Conservation (phyloP, 2,329 filamentous ascomycete species). For the Fusarium staphyleae region DNA sequence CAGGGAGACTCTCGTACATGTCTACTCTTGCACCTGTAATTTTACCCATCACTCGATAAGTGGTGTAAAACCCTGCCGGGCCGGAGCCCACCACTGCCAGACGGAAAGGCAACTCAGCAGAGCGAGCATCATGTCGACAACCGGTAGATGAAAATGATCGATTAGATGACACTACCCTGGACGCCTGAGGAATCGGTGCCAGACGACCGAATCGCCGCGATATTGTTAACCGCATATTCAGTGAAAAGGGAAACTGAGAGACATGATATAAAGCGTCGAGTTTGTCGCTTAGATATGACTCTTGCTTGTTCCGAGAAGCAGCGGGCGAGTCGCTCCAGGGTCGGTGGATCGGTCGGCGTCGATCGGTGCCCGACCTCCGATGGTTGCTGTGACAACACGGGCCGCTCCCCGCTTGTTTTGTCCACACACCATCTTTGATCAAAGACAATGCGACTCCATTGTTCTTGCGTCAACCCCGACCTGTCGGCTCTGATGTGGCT, state of each 20-base stretch:
- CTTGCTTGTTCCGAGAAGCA: conserved; percentile 4
- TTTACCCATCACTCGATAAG: conserved; percentile 82
- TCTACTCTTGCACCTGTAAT: conserved; percentile 77
- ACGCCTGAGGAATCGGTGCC: neutral
- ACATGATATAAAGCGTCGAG: conserved; percentile 1
- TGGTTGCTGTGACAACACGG: conserved; percentile 41
- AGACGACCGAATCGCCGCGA: conserved; percentile 10
- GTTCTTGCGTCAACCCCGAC: conserved; percentile 12
- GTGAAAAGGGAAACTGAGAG: neutral
- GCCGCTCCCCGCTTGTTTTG: conserved; percentile 3
- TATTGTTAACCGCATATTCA: conserved; percentile 20
- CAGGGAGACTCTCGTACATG: conserved; percentile 95
- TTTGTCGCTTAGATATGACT: conserved; percentile 20
- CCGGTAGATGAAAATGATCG: conserved; percentile 21
- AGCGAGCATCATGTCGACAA: conserved; percentile 20
- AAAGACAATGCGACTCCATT: conserved; percentile 25
- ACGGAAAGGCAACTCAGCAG: conserved; percentile 65
- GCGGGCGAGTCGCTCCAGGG: neutral
- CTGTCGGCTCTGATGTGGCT: conserved; percentile 13
- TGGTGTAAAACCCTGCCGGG: conserved; percentile 94
- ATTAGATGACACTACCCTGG: conserved; percentile 2
- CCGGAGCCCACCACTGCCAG: conserved; percentile 92
- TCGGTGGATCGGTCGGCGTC: conserved; percentile 10
- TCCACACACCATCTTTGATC: conserved; percentile 26
- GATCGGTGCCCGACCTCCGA: conserved; percentile 21